These are phyloP conservation scores for Russula foetens DNA, from an alignment of 768 basidiomycete genomes.

Conservation along the genomic window DNA sequence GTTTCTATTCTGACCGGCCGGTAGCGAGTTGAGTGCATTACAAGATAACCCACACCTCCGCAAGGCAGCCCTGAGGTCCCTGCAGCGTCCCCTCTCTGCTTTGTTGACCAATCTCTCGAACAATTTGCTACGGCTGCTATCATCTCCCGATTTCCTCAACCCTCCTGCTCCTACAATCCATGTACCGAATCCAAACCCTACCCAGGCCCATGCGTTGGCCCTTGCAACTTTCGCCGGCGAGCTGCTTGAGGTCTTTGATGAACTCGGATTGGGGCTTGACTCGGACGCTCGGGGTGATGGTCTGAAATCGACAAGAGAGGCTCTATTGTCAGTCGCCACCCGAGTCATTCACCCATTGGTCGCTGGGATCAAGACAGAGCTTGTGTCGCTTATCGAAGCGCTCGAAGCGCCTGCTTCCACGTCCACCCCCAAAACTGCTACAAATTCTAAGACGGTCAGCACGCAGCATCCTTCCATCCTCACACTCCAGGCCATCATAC, in stretches of 20 bases:
- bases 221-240: slow-evolving; percentile 63
- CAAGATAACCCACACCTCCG: slow-evolving; percentile 56
- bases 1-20: not conserved
- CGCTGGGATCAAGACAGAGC: slow-evolving; percentile 48
- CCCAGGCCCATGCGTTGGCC: slow-evolving; percentile 64
- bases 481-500: slow-evolving; percentile 49
- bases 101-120: slow-evolving; percentile 63
- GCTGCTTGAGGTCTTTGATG: slow-evolving; percentile 68
- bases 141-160: slow-evolving; percentile 52
- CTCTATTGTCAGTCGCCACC: slow-evolving; percentile 59
- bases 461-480: slow-evolving; percentile 52
- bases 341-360: slow-evolving; percentile 60
- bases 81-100: slow-evolving; percentile 73
- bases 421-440: not conserved
- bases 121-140: slow-evolving; percentile 56
- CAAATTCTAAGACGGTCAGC: not conserved
- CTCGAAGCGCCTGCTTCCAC: slow-evolving; percentile 39
- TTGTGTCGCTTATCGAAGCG: slow-evolving; percentile 54
- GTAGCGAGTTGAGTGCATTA: slow-evolving; percentile 64
- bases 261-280: slow-evolving; percentile 53
- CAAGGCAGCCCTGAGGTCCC: slow-evolving; percentile 60
- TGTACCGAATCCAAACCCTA: slow-evolving; percentile 47
- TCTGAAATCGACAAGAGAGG: slow-evolving; percentile 58
- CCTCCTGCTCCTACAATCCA: slow-evolving; percentile 44
- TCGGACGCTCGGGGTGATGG: slow-evolving; percentile 58